Conservation (phyloP, 805 yeast species). For the Cyberlindnera veronae region DNA sequence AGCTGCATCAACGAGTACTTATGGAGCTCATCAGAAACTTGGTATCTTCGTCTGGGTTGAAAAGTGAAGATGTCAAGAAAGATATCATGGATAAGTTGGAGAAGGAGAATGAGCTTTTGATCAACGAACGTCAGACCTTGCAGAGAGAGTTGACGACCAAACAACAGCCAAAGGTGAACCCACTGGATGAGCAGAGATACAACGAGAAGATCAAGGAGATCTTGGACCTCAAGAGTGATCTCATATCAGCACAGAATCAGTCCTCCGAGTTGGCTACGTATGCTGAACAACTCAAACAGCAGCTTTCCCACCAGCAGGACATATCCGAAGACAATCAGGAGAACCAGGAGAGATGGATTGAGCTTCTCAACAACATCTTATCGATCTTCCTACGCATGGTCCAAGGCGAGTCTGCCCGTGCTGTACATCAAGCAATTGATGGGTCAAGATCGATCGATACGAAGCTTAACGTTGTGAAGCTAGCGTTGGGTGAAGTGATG, state of each 20-base stretch:
- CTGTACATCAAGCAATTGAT: slow-evolving; percentile 21
- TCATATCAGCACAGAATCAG: slow-evolving; percentile 21
- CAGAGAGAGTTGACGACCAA: slow-evolving; percentile 18
- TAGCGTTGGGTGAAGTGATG: slow-evolving; percentile 20
- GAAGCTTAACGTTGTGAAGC: slow-evolving; percentile 18
- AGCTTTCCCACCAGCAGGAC: slow-evolving; percentile 10
- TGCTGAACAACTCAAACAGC: slow-evolving; percentile 22
- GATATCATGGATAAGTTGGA: slow-evolving; percentile 23
- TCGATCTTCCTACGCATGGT: slow-evolving; percentile 9
- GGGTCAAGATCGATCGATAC: slow-evolving; percentile 21
- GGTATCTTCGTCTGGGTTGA: slow-evolving; percentile 18
- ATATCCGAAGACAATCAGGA: slow-evolving; percentile 2
- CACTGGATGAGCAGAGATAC: slow-evolving; percentile 8
- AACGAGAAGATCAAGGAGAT: slow-evolving; percentile 24
- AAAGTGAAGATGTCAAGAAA: slow-evolving; percentile 20
- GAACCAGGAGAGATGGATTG: slow-evolving; percentile 12
- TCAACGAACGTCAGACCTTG: slow-evolving; percentile 17
- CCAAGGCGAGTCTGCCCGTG: slow-evolving; percentile 20
- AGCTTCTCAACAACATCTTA: slow-evolving; percentile 16
- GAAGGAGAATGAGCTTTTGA: slow-evolving; percentile 19
- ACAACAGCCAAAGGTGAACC: not conserved
- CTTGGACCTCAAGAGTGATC: slow-evolving; percentile 26
- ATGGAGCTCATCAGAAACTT: slow-evolving; percentile 29
- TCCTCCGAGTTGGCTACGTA: slow-evolving; percentile 24
- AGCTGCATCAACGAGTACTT: slow-evolving; percentile 32